Conservation (phyloP, 2,329 filamentous ascomycete species). For the Gaeumannomyces sp. region DNA sequence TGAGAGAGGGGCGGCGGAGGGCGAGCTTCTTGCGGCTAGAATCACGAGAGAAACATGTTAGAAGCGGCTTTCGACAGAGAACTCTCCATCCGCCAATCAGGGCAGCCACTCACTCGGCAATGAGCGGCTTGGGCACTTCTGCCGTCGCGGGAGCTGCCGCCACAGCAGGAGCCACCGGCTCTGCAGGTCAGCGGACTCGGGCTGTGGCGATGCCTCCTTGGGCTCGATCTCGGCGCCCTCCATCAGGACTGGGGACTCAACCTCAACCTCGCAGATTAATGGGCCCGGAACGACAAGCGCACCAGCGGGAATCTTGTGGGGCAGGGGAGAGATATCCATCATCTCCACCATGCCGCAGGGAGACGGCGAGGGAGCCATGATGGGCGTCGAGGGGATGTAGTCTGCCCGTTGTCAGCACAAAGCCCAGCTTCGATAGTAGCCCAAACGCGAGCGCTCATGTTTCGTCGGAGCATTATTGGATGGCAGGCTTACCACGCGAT, state of each 20-base stretch:
- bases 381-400: conserved; percentile 74
- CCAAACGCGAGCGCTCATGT: conserved; percentile 13
- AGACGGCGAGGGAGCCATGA: conserved; percentile 66
- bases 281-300: neutral
- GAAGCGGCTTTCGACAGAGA: conserved; percentile 15
- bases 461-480: neutral
- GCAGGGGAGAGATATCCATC: conserved; percentile 92
- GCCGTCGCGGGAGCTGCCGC: conserved; percentile 31
- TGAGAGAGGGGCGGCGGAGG: conserved; percentile 67
- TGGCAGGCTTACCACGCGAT: conserved; percentile 48
- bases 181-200: conserved; percentile 42
- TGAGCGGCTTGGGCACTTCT: conserved; percentile 40
- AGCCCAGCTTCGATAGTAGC: neutral
- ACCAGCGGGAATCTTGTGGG: conserved; percentile 58
- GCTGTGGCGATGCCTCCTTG: conserved; percentile 47
- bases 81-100: conserved; percentile 8
- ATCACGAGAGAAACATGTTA: conserved; percentile 19
- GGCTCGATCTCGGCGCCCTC: conserved; percentile 2
- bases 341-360: conserved; percentile 65
- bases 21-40: conserved; percentile 59
- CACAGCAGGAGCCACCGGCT: conserved; percentile 39
- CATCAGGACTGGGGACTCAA: conserved; percentile 8
- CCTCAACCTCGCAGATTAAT: conserved; percentile 6
- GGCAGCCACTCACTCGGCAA: conserved; percentile 44
- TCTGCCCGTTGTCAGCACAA: conserved; percentile 41